phyloP scores from a whole-genome alignment of 1,139 yeast genomes.

The Suhomyces maxii region DNA sequence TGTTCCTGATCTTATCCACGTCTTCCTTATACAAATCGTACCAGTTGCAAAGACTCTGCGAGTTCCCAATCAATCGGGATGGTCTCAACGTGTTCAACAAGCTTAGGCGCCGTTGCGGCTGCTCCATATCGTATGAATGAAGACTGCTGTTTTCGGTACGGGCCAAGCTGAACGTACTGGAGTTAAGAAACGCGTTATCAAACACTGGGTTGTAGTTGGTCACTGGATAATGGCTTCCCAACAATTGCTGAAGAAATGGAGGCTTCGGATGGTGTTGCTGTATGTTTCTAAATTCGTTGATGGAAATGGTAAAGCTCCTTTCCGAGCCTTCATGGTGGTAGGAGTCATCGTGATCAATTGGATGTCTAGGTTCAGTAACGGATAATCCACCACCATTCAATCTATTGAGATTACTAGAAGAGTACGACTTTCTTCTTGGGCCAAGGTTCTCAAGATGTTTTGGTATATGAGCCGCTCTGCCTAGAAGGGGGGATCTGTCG shows the following conservation, averaged over 20 bases:
- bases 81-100: conserved; percentile 52
- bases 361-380: conserved; percentile 1
- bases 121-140: conserved; percentile 22
- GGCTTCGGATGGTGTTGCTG: conserved; percentile 3
- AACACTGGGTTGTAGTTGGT: conserved; percentile 25
- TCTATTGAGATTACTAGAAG: conserved; percentile 4
- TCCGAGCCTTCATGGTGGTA: not conserved
- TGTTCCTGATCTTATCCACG: conserved; percentile 23
- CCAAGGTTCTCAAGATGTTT: not conserved
- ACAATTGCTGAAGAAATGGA: conserved; percentile 30
- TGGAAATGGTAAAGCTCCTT: conserved; percentile 11
- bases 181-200: conserved; percentile 7
- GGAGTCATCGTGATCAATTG: not conserved
- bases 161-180: conserved; percentile 6
- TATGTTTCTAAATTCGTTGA: conserved; percentile 5
- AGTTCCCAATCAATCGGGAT: conserved; percentile 54
- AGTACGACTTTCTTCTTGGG: conserved; percentile 4
- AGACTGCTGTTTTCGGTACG: conserved; percentile 19
- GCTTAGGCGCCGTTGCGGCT: conserved; percentile 25
- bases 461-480: not conserved
- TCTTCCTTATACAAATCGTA: conserved; percentile 24
- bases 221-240: conserved; percentile 33
- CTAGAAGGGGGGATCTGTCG: not conserved
- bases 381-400: conserved; percentile 3
- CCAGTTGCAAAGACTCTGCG: conserved; percentile 54